A percentile compares a stretch with the other conserved stretches of the same genome.
phyloP scores from a whole-genome alignment of 345 rosid species.

The Aegle marmelos region DNA sequence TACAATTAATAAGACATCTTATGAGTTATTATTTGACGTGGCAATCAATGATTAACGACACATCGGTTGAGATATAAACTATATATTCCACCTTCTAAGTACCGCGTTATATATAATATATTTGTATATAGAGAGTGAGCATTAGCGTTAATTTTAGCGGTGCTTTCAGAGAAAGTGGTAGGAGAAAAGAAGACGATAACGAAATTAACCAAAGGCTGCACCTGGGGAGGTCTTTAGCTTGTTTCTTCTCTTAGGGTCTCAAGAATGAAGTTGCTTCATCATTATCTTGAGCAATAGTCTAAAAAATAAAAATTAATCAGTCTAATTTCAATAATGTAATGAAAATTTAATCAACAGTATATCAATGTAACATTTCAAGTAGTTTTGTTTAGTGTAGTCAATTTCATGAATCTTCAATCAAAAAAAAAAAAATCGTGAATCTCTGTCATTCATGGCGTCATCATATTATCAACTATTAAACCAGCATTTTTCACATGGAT shows the following conservation, averaged over 20 bases:
- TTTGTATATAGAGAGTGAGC: neutral
- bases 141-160: neutral
- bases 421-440: neutral
- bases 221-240: constrained; percentile 18
- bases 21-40: no score
- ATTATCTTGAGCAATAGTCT: neutral
- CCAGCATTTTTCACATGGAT: neutral
- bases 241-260: neutral
- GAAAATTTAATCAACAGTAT: neutral
- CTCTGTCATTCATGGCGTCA: constrained; percentile 7
- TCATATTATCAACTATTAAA: neutral
- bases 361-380: no score
- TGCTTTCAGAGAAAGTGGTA: neutral
- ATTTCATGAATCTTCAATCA: neutral
- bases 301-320: neutral
- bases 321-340: neutral
- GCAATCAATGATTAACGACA: no score
- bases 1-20: no score
- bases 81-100: no score
- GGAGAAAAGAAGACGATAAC: neutral
- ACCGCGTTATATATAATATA: no score
- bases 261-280: neutral
- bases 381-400: no score
- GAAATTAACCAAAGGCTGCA: constrained; percentile 2
- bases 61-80: no score